Percentiles rank a stretch among this genome's conserved stretches.
Conservation (phyloP, 306 rosid genomes). For the Argentina anserina region DNA sequence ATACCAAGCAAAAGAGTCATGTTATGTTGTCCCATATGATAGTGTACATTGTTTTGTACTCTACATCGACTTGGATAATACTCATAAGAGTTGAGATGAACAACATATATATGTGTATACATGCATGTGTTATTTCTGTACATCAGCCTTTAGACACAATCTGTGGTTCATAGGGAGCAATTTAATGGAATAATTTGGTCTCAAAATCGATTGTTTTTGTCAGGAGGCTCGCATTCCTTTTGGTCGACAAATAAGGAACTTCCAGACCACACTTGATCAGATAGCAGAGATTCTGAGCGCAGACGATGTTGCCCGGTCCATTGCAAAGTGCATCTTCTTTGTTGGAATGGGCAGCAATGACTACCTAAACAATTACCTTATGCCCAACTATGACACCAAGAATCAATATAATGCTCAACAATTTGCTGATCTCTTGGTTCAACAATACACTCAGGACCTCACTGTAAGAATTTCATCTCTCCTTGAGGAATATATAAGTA, state of each 20-base stretch:
- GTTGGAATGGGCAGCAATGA: conserved; percentile 98
- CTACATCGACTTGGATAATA: not conserved
- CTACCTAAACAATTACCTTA: conserved; percentile 87
- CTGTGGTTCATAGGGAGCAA: not conserved
- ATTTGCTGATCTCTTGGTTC: conserved; percentile 64
- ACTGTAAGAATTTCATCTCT: conserved; percentile 39
- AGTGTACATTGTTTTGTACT: no score
- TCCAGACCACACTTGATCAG: conserved; percentile 68
- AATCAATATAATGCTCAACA: conserved; percentile 64
- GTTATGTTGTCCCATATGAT: no score
- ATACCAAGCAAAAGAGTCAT: no score
- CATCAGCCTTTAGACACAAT: not conserved
- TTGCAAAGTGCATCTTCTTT: conserved; percentile 60
- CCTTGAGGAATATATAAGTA: not conserved
- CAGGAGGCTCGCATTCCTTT: conserved; percentile 88
- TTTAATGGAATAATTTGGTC: not conserved
- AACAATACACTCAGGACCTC: conserved; percentile 59
- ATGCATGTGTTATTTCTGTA: not conserved
- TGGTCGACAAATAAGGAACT: conserved; percentile 65
- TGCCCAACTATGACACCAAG: conserved; percentile 80
- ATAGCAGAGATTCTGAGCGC: conserved; percentile 53
- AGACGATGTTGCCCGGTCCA: conserved; percentile 36
- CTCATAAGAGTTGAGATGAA: not conserved
- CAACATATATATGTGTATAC: not conserved
- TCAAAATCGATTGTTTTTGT: not conserved